phyloP scores from a whole-genome alignment of 352 stramenopile genomes.

The Elongisporangium senticosum region DNA sequence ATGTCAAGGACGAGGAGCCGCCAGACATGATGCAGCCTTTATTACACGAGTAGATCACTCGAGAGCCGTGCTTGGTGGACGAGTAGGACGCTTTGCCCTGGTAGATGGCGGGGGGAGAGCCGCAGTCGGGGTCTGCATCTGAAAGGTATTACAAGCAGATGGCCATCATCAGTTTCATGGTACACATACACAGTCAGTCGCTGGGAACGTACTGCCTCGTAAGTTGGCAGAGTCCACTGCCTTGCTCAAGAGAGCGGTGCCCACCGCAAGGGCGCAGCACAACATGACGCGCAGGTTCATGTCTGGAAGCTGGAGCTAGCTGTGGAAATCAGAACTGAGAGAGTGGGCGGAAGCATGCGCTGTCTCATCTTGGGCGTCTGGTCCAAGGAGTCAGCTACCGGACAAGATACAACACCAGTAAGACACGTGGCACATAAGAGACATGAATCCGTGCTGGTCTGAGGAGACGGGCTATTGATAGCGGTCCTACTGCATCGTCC shows the following conservation, averaged over 20 bases:
- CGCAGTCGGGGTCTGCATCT: constrained; percentile 9
- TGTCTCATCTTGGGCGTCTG: not conserved
- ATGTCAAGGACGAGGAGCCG: constrained; percentile 16
- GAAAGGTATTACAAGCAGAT: not conserved
- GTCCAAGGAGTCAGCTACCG: not conserved
- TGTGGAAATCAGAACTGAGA: not conserved
- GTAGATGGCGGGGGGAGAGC: constrained; percentile 20
- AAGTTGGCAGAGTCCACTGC: constrained; percentile 15
- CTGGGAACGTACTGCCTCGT: constrained; percentile 10
- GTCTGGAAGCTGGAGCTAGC: not conserved
- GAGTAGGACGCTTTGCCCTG: constrained; percentile 38
- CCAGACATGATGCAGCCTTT: constrained; percentile 34
- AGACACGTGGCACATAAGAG: not conserved
- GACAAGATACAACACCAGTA: not conserved
- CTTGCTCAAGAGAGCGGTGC: not conserved
- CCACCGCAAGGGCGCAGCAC: not conserved
- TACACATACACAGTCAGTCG: constrained; percentile 2
- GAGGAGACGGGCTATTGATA: not conserved
- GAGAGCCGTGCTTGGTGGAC: constrained; percentile 25
- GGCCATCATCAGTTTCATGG: not conserved
- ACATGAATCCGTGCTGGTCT: not conserved
- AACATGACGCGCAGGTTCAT: not conserved
- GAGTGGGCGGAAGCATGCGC: too few species aligned
- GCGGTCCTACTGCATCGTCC: too few species aligned
- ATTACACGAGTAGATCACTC: constrained; percentile 33